Base-by-base conservation (phyloP, 2,329 filamentous ascomycete species). In the Zelopaecilomyces penicillatus region DNA sequence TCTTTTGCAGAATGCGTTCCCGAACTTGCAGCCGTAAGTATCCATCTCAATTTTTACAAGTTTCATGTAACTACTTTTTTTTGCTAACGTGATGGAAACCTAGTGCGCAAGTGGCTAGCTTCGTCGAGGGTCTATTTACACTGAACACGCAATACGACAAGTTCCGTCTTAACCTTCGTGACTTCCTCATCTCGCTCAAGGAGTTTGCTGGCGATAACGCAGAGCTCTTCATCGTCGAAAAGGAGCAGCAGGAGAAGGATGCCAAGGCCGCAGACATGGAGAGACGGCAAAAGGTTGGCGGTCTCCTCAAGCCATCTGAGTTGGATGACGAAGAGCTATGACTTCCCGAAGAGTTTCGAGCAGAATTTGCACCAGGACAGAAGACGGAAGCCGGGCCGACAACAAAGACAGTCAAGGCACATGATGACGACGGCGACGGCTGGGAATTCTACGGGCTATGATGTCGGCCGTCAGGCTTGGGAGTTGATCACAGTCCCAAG, bases 161-260 rank as follows among this genome's bases (percentile, higher is more conserved):
- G 64, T 98, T 98, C 82, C 95, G 95, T 64, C 80, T 95, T 44
- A 89, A 94, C 58, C 73, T 98, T 42, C 88, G 93, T 53, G 93
- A 98, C 68, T 98, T 98, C 78, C 71, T 98, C 54, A 95, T 98
- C 57, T 94, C 90, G 26, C 74, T 98, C 55, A 95, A 96, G 69
- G 94, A 98, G 67, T 98, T 97, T 51, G 83, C 88, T 1, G 93
- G 87, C 42, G 93, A 98, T 67, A 96, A 97, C 57, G 81, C 91
- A 1, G 93, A 98, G 61, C 76, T 98, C 7, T 98, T 85, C 66
- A 82, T 86, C 4, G 90, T 95, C 47, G 93, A 98, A 65, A 89
- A 95, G 65, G 93, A 98, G 66, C 85, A 94, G 65, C 88, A 89
- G 52, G 84, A 91, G 49, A 82, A 81, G 52, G 87, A 91, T 56